These are phyloP conservation scores for Myxozyma kluyveri DNA, from an alignment of 805 yeast species.

Conservation along the genomic window DNA sequence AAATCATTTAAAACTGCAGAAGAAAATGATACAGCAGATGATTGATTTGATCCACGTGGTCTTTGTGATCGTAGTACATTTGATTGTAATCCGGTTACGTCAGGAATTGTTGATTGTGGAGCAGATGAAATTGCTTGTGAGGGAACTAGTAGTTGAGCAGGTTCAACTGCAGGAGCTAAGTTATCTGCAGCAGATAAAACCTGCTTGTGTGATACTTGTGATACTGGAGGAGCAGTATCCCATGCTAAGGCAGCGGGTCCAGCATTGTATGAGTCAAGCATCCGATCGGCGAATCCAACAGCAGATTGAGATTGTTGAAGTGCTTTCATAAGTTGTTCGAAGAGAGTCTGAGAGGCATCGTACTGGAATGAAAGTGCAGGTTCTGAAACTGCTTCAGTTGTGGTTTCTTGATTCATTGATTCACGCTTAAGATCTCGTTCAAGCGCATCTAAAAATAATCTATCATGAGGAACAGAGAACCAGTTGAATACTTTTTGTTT, in stretches of 20 bases:
- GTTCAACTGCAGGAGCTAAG: too few relatives aligned
- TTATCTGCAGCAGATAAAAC: too few relatives aligned
- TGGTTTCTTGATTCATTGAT: conserved; percentile 52
- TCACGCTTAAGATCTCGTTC: conserved; percentile 90
- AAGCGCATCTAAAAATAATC: conserved; percentile 85
- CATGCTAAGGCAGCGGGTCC: conserved; percentile 17
- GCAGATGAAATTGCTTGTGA: too few relatives aligned
- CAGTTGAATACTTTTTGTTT: conserved; percentile 96
- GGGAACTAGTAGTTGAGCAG: too few relatives aligned
- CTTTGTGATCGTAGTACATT: too few relatives aligned
- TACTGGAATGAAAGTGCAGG: conserved; percentile 77
- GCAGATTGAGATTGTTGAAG: conserved; percentile 26
- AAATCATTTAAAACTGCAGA: too few relatives aligned
- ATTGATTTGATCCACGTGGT: too few relatives aligned
- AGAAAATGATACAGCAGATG: too few relatives aligned
- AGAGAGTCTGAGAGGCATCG: conserved; percentile 45
- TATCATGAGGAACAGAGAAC: conserved; percentile 94
- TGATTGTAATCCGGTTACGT: too few relatives aligned
- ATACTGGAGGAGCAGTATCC: conserved; percentile 20
- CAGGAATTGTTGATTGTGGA: too few relatives aligned
- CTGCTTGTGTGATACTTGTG: too few relatives aligned
- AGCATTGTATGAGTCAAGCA: conserved; percentile 28
- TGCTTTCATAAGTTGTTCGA: conserved; percentile 38
- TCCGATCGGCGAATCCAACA: conserved; percentile 22
- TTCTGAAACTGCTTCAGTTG: conserved; percentile 69